Evolutionary conservation across 768 basidiomycete species (phyloP).

Genomic region (Tricholoma matsutake): DNA sequence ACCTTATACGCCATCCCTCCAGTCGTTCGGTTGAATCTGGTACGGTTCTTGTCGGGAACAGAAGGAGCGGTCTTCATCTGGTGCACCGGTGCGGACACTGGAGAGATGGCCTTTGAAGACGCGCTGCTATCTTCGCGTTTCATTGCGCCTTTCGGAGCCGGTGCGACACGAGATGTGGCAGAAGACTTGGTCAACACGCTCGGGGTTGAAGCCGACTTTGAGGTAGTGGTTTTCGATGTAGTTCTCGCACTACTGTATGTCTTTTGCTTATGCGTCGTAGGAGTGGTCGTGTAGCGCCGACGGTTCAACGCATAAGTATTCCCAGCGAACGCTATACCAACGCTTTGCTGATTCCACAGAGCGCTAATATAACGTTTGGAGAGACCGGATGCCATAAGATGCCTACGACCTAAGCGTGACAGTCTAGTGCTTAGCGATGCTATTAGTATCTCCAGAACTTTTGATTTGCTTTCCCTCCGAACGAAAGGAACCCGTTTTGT

Average conservation of each 20-base stretch:
- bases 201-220: neutral
- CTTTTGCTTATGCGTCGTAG: constrained; percentile 10
- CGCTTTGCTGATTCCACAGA: constrained; percentile 8
- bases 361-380: constrained; percentile 14
- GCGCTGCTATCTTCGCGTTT: neutral
- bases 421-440: neutral
- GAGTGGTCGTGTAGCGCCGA: constrained; percentile 9
- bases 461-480: no score
- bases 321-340: constrained; percentile 6
- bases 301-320: neutral
- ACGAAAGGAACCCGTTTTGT: constrained; percentile 1
- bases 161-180: neutral
- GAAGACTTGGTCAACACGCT: neutral
- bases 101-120: neutral
- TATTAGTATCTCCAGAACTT: no score
- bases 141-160: neutral
- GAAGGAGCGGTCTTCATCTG: neutral
- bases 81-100: neutral
- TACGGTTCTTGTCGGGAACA: neutral
- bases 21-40: neutral
- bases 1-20: constrained; percentile 9
- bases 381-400: constrained; percentile 19
- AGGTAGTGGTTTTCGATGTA: neutral
- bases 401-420: neutral
- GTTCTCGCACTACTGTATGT: neutral